phyloP scores from a whole-genome alignment of 1,284 basidiomycete genomes.

The Stereum hirsutum region DNA sequence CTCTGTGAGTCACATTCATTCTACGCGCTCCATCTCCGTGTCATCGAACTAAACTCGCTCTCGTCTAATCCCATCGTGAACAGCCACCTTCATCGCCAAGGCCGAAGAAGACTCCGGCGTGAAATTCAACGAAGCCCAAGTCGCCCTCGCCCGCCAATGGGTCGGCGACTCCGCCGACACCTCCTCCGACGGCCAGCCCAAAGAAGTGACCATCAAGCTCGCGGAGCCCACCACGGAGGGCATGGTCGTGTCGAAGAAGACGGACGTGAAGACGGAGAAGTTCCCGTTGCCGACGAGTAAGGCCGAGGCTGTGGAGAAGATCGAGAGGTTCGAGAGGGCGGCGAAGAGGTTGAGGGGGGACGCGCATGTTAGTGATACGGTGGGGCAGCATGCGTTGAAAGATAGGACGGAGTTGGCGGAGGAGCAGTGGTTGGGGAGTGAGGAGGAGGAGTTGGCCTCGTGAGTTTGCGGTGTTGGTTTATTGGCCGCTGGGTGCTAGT shows the following conservation, averaged over 20 bases:
- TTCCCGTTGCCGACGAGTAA: slow-evolving; percentile 58
- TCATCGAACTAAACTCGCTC: neutral
- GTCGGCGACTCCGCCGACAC: slow-evolving; percentile 42
- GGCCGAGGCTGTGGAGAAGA: slow-evolving; percentile 54
- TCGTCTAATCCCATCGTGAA: neutral
- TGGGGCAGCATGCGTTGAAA: slow-evolving; percentile 69
- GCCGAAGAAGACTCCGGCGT: slow-evolving; percentile 75
- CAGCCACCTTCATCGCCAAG: slow-evolving; percentile 49
- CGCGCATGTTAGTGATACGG: slow-evolving; percentile 58
- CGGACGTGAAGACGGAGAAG: slow-evolving; percentile 44
- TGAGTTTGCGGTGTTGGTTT: slow-evolving; percentile 19
- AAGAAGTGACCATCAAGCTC: slow-evolving; percentile 42
- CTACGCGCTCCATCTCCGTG: too few relatives aligned
- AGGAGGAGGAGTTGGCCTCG: slow-evolving; percentile 75
- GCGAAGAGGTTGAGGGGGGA: slow-evolving; percentile 46
- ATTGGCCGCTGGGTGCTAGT: neutral
- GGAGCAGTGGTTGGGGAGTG: slow-evolving; percentile 77
- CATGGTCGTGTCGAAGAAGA: slow-evolving; percentile 33
- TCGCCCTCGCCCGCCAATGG: slow-evolving; percentile 81
- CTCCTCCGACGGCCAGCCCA: slow-evolving; percentile 25
- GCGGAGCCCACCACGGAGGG: slow-evolving; percentile 37
- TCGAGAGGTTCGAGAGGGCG: slow-evolving; percentile 59
- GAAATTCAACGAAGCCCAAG: slow-evolving; percentile 77
- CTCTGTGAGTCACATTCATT: slow-evolving; percentile 27
- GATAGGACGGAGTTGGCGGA: slow-evolving; percentile 51